Base-by-base conservation (phyloP, 2,329 filamentous ascomycete species). In the Alternaria consortialis region DNA sequence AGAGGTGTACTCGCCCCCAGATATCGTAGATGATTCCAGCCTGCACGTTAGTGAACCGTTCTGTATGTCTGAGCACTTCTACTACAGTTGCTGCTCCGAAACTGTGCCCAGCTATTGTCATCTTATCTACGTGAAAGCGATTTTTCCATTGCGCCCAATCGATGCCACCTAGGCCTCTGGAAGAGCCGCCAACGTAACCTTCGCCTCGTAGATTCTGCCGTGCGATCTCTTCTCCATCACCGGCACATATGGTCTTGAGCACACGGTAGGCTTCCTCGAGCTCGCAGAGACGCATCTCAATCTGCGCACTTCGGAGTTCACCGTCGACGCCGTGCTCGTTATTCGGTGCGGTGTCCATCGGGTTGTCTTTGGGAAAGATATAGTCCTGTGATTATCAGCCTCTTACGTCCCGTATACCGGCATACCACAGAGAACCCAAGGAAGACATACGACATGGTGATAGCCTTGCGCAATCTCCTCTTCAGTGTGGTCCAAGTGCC, bases 1-100 rank as follows among this genome's bases (percentile, higher is more conserved):
- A n/a, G 36, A 23, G 36, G 9, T 13, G 29, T 50, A 55, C 66
- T 51, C 27, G 68, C 73, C 81, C 88, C 88, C 88, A 91, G 7
- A 88, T 85, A 65, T 91, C 88, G 59, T 90, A 87, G 27, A 90
- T 84, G 57, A 91, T 86, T 2, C 87, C 88, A 68, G 90, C 88
- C 4, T 85, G 82, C 23, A 90, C 79, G 75, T 86, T 89, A 8
- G 79, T 67, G 60, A 89, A 87, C 11, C 83, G 80, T 23, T 86
- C 80, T 27, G 80, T 75, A 52, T 86, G 80, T 20, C 89, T 80
- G 34, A 89, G 80, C 5, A 88, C 81, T 68, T 90, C 87, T 2
- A 88, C 83, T 0, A 85, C 83, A 1, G 88, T 90, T 8, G 88
- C 88, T 2, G 87, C 88, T 17, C 88, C 88, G 65, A 91, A 91